Conservation (phyloP, 2,329 filamentous ascomycete genomes). For the Hypocreales sp. region DNA sequence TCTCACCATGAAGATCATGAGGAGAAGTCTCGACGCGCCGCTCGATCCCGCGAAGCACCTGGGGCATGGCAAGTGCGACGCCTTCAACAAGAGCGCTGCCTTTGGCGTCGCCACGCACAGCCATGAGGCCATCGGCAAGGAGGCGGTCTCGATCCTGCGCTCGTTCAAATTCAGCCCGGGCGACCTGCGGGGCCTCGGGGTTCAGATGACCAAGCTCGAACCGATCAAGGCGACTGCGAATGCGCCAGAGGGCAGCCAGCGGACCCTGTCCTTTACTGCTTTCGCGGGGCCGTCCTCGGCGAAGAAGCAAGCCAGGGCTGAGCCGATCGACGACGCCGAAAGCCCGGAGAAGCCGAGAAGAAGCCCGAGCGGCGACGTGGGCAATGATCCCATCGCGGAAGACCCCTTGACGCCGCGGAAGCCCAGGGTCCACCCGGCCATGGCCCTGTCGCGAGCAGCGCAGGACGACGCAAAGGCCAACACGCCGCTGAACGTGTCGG, state of each 20-base stretch:
- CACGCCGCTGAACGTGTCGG: conserved; percentile 59
- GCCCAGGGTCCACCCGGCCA: conserved; percentile 35
- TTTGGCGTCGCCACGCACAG: conserved; percentile 78
- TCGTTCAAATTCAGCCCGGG: conserved; percentile 76
- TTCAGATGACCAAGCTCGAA: conserved; percentile 89
- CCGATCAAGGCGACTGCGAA: conserved; percentile 46
- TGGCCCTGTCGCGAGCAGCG: conserved; percentile 32
- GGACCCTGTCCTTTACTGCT: conserved; percentile 55
- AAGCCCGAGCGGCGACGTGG: conserved; percentile 13
- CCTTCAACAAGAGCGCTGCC: conserved; percentile 72
- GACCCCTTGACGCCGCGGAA: conserved; percentile 38
- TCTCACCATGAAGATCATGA: conserved; percentile 90
- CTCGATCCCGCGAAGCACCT: conserved; percentile 86
- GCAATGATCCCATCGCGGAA: conserved; percentile 38
- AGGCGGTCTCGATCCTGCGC: conserved; percentile 71
- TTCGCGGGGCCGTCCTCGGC: conserved; percentile 22
- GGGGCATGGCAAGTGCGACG: conserved; percentile 89
- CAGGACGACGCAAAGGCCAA: conserved; percentile 39
- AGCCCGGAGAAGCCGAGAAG: conserved; percentile 18
- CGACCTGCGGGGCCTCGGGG: conserved; percentile 79
- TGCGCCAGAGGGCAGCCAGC: conserved; percentile 61
- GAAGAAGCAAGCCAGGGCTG: conserved; percentile 23
- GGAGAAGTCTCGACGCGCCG: conserved; percentile 70
- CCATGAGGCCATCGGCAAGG: conserved; percentile 55
- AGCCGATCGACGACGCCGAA: conserved; percentile 35